Base-by-base conservation (phyloP, 2,329 filamentous ascomycete species). In the Pseudopyricularia cyperi region DNA sequence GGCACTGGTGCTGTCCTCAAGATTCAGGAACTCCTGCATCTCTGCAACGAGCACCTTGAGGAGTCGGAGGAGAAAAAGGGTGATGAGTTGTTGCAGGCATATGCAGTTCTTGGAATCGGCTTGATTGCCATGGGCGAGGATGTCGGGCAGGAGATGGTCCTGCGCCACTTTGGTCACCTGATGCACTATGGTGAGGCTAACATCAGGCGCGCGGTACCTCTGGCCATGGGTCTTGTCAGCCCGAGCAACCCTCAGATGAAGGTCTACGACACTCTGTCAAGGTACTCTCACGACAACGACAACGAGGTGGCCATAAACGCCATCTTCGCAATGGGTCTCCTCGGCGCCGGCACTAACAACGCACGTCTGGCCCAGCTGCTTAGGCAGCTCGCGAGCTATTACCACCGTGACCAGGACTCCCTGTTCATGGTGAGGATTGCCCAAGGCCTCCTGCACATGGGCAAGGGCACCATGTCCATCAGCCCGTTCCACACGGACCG, bases 201-300 rank as follows among this genome's bases (percentile, higher is more conserved):
- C 66, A 98, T 98, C 61, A 86, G 93, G 56, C 93, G 93, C 64
- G 91, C 90, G 19, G 93, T 98, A 30, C 93, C 93, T 34, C 76
- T 98, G 52, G 93, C 93, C 26, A 94, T 98, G 89, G 94, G 90
- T 62, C 78, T 98, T 52, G 85, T 98, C 64, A 95, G 88, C 70
- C 89, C 94, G 12, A 96, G 89, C 71, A 98, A 98, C 72, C 93
- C 93, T 11, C 94, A 98, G 67, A 98, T 98, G 91, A 98, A 97
- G 76, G 87, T 98, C 48, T 98, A 98, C 72, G 93, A 98, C 67
- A 98, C 93, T 1, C 75, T 98, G 11, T 98, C 93, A 50, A 79
- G 93, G 63, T 98, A 98, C 77, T 94, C 87, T 57, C 93, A 98
- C 77, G 93, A 98, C 72, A 98, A 93, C 59, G 93, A 98, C 71